Evolutionary conservation across 306 rosid genomes (phyloP), one percentile per base, ranked within the genome.

Genomic region (Vigna reflexopilosa): DNA sequence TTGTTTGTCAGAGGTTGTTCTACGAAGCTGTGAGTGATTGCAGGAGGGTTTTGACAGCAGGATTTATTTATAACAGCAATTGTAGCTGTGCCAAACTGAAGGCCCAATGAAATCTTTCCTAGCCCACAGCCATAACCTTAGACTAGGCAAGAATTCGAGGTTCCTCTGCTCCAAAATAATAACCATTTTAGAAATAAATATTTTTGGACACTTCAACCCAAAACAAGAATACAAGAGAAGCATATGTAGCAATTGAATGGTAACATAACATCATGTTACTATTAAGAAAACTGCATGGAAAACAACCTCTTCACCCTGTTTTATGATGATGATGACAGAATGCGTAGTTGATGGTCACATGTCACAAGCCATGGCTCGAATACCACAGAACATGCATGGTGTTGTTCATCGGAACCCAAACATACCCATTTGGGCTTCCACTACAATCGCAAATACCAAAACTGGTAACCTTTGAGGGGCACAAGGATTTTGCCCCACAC

Each of bases 371-470:
- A 8, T 42, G 50, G 50, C 50, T 45, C 15, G 50, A 12, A 45
- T 45, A 10, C 49, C 49, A 44, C 13, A 44, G 49, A 44, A 44
- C 14, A 10, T 44, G 49, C 49, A 44, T 44, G 49, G 49, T 44
- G 49, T 44, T 4, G 14, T 44, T 44, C 14, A 10, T 9, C 5
- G 49, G 49, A 44, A 44, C 13, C 49, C 14, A 44, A 44, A 44
- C 49, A 44, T 44, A 34, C 26, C 40, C 80, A 2, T 64, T 5
- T 66, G 63, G 73, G 14, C 54, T 66, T 77, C 34, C 12, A 40
- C 45, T 40, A 1, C 45, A 40, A 7, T 40, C 45, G 45, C 73
- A 38, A 42, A 66, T 26, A 55, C 45, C 74, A 28, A 77, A 67
- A 28, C 36, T 11, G 4, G 1, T 15, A 24, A 42, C 56, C n/a